Conservation (phyloP, 2,329 filamentous ascomycete genomes). For the Sarocladium oryzae region DNA sequence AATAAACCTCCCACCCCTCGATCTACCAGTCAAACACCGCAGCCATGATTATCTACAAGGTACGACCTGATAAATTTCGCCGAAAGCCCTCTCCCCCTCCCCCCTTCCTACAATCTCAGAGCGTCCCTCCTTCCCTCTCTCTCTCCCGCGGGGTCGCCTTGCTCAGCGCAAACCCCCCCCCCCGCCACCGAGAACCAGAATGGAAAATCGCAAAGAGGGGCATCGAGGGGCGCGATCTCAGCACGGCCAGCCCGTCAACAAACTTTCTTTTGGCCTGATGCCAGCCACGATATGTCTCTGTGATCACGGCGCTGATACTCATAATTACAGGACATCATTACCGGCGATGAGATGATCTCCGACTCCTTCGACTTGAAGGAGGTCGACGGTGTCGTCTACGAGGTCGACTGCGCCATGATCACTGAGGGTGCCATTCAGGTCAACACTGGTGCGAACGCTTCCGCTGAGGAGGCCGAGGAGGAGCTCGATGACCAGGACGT, state of each 20-base stretch:
- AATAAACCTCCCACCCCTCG: conserved; percentile 14
- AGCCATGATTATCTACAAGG: conserved; percentile 72
- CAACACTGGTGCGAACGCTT: conserved; percentile 91
- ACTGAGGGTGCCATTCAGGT: conserved; percentile 67
- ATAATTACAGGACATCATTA: conserved; percentile 69
- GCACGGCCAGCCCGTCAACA: background rate
- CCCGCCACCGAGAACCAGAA: background rate
- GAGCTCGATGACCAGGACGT: conserved; percentile 61
- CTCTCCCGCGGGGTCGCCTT: too few relatives aligned
- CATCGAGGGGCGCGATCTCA: conserved; percentile 1
- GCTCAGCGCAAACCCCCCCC: background rate
- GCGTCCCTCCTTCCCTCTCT: background rate
- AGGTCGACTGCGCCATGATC: conserved; percentile 90
- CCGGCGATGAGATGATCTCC: conserved; percentile 92
- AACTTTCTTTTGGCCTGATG: background rate
- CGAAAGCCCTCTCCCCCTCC: background rate
- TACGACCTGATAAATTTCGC: conserved; percentile 36
- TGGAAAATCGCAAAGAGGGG: conserved; percentile 9
- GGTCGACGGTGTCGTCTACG: conserved; percentile 74
- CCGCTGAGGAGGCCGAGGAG: conserved; percentile 81
- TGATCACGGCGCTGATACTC: background rate
- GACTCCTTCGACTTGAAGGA: conserved; percentile 84
- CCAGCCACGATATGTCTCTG: background rate
- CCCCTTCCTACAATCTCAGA: background rate
- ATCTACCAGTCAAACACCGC: conserved; percentile 24